Percentiles rank a stretch among this genome's conserved stretches.
These are phyloP conservation scores for Coemansia sp. DNA, from an alignment of 371 early-diverging fungal genomes.

Conservation along the genomic window DNA sequence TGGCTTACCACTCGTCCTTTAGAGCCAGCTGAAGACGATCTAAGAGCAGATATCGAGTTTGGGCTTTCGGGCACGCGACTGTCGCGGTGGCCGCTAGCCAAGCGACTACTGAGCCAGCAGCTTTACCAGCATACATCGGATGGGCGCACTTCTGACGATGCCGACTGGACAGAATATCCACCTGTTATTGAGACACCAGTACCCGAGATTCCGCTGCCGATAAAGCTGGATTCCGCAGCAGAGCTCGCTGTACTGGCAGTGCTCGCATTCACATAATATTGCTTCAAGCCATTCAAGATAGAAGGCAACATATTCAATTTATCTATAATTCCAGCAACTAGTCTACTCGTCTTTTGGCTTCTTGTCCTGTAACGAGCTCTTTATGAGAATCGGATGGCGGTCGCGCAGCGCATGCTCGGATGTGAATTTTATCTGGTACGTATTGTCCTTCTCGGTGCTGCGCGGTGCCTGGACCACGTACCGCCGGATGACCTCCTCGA, in stretches of 20 bases:
- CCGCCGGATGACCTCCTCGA: conserved; percentile 44
- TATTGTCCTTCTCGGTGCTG: conserved; percentile 24
- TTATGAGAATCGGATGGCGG: conserved; percentile 39
- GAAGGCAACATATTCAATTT: not conserved
- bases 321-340: too few relatives aligned
- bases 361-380: conserved; percentile 29
- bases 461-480: conserved; percentile 47
- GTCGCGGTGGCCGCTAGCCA: conserved; percentile 34
- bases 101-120: not conserved
- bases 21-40: not conserved
- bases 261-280: conserved; percentile 8
- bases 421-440: conserved; percentile 36
- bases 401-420: conserved; percentile 44
- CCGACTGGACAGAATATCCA: too few relatives aligned
- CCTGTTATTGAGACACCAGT: not conserved
- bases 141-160: not conserved
- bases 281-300: not conserved
- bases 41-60: too few relatives aligned
- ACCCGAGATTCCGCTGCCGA: conserved; percentile 1
- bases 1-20: conserved; percentile 3
- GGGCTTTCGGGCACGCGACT: not conserved
- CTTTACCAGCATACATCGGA: not conserved
- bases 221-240: conserved; percentile 8
- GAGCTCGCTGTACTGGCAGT: conserved; percentile 11
- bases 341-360: conserved; percentile 1